A percentile compares a stretch with the other conserved stretches of the same genome.
Conservation (phyloP, 2,329 filamentous ascomycete genomes). For the Alternaria sp. region DNA sequence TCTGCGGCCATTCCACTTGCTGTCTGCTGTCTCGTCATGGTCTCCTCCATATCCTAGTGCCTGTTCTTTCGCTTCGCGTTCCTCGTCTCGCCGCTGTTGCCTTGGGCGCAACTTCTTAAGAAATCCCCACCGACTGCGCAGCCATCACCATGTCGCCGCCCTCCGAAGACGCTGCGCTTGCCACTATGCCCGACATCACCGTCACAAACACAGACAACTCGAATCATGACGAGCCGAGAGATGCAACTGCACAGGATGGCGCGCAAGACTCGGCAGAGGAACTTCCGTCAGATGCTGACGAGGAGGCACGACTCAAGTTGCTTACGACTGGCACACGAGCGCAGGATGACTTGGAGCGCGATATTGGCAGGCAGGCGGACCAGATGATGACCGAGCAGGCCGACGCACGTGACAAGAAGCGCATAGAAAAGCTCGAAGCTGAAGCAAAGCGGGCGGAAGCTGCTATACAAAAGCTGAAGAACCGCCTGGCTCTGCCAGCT, state of each 20-base stretch:
- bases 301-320: conserved; percentile 53
- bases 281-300: conserved; percentile 48
- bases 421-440: conserved; percentile 64
- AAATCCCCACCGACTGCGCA: not conserved
- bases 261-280: conserved; percentile 28
- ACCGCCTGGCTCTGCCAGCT: conserved; percentile 64
- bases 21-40: not conserved
- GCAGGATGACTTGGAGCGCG: conserved; percentile 88
- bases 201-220: conserved; percentile 18
- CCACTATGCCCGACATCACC: conserved; percentile 21
- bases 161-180: conserved; percentile 17
- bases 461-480: conserved; percentile 68
- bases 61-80: conserved; percentile 1
- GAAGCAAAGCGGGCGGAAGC: conserved; percentile 67
- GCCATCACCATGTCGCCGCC: conserved; percentile 22
- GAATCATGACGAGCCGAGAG: conserved; percentile 17
- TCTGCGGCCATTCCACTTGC: not conserved
- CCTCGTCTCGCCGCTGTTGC: conserved; percentile 25
- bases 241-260: conserved; percentile 18
- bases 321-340: conserved; percentile 65
- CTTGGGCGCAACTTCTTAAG: conserved; percentile 19
- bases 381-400: conserved; percentile 68
- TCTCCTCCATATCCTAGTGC: not conserved
- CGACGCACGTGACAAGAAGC: conserved; percentile 69
- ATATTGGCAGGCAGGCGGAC: conserved; percentile 75